Evolutionary conservation across 2,329 filamentous ascomycete genomes (phyloP).

Genomic region (Aureobasidium sp.): DNA sequence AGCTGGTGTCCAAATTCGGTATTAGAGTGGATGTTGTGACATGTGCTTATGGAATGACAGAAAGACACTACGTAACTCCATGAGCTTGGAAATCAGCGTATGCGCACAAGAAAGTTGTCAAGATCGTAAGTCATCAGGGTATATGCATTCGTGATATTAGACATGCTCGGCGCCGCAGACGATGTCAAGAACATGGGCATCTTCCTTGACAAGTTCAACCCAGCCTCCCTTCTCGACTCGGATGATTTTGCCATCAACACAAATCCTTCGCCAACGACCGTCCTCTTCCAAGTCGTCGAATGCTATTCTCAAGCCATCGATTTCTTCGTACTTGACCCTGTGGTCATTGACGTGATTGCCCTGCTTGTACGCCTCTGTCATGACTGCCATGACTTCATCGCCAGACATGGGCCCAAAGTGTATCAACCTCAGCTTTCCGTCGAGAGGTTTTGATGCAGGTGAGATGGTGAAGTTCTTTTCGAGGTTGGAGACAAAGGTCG

Average conservation of each 20-base stretch:
- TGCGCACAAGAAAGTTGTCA: neutral
- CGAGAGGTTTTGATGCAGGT: conserved; percentile 61
- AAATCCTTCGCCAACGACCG: conserved; percentile 74
- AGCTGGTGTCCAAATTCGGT: too few species aligned
- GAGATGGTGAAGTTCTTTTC: conserved; percentile 79
- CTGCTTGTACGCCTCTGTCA: conserved; percentile 56
- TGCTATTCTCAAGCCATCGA: conserved; percentile 60
- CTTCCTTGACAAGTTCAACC: conserved; percentile 56
- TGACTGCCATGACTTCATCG: conserved; percentile 65
- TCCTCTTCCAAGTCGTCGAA: conserved; percentile 63
- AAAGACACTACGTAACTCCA: neutral
- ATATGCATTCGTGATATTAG: neutral
- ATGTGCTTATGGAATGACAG: too few species aligned
- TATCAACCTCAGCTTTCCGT: conserved; percentile 63
- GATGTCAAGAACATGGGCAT: conserved; percentile 33
- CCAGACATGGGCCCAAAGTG: conserved; percentile 64
- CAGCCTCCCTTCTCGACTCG: conserved; percentile 62
- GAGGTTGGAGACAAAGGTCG: conserved; percentile 69
- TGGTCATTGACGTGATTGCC: conserved; percentile 49
- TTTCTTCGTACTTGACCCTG: conserved; percentile 61
- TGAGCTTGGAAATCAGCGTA: neutral
- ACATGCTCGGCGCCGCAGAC: conserved; percentile 18
- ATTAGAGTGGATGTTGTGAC: neutral
- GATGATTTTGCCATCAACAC: conserved; percentile 86
- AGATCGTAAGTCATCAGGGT: too few species aligned